Percentiles rank a stretch among this genome's conserved stretches.
These are phyloP conservation scores for Phytopythium ostracodes DNA, from an alignment of 352 stramenopile species.

Conservation along the genomic window DNA sequence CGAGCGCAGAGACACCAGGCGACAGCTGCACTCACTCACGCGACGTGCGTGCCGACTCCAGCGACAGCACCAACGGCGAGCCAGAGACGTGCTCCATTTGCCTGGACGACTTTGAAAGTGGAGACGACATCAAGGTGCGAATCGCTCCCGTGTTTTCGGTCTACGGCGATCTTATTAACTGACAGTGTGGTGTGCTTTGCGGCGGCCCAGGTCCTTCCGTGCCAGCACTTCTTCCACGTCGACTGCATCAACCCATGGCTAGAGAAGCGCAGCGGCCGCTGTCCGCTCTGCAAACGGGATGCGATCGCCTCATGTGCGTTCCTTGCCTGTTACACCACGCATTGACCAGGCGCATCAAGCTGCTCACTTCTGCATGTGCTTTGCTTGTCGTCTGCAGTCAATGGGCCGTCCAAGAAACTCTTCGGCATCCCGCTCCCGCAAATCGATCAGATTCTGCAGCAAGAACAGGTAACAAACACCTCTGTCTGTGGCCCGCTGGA, in stretches of 20 bases:
- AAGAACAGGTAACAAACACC: slow-evolving; percentile 74
- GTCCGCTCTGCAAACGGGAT: slow-evolving; percentile 82
- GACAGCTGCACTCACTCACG: background rate
- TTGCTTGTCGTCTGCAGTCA: slow-evolving; percentile 18
- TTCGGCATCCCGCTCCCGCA: slow-evolving; percentile 57
- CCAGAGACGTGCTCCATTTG: slow-evolving; percentile 69
- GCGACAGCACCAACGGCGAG: slow-evolving; percentile 10
- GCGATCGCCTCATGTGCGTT: slow-evolving; percentile 56
- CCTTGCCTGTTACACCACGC: background rate
- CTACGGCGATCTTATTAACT: background rate
- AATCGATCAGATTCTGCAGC: slow-evolving; percentile 67
- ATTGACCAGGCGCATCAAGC: background rate
- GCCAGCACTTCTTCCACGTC: slow-evolving; percentile 83
- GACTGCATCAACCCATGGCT: slow-evolving; percentile 87
- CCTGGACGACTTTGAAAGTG: slow-evolving; percentile 62
- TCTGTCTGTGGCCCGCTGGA: background rate
- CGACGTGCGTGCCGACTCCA: background rate
- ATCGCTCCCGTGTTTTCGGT: background rate
- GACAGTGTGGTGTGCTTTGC: background rate
- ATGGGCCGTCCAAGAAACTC: slow-evolving; percentile 47
- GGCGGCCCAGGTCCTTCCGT: slow-evolving; percentile 54
- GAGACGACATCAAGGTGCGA: slow-evolving; percentile 51
- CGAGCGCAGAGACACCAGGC: background rate
- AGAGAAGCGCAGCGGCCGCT: slow-evolving; percentile 65
- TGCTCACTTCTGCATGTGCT: background rate